Evolutionary conservation across 2,329 filamentous ascomycete genomes (phyloP).

Genomic region (Alternaria novae-zelandiae): DNA sequence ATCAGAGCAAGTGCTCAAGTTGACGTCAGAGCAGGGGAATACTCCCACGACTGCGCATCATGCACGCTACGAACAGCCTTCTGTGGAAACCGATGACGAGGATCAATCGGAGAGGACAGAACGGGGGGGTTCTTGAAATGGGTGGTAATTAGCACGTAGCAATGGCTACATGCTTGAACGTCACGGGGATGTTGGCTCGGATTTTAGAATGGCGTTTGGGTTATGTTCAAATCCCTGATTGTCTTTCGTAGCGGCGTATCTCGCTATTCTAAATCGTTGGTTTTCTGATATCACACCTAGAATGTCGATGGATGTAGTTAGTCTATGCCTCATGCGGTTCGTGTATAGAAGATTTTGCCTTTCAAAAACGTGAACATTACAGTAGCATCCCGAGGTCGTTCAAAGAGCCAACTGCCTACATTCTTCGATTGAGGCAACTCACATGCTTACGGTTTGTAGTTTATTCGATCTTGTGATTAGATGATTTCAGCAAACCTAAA

Average conservation of each 20-base stretch:
- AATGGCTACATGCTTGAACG: neutral
- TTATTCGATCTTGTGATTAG: neutral
- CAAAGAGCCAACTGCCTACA: neutral
- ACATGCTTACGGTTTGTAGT: neutral
- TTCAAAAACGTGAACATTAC: neutral
- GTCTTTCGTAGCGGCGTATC: neutral
- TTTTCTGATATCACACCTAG: neutral
- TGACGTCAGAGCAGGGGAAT: neutral
- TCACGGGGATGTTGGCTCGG: neutral
- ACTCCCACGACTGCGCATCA: neutral
- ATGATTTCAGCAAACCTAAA: neutral
- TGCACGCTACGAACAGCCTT: neutral
- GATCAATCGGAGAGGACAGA: neutral
- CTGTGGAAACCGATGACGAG: neutral
- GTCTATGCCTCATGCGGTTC: neutral
- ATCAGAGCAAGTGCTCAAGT: neutral
- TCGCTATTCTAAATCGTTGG: neutral
- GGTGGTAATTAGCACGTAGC: neutral
- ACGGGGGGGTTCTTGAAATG: neutral
- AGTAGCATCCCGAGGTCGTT: neutral
- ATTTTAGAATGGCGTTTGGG: neutral
- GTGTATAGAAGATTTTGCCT: neutral
- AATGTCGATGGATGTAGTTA: neutral
- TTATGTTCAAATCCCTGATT: neutral
- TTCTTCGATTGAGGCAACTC: neutral